phyloP scores from a whole-genome alignment of 257 asterid species.

The Forsythia suspensa region DNA sequence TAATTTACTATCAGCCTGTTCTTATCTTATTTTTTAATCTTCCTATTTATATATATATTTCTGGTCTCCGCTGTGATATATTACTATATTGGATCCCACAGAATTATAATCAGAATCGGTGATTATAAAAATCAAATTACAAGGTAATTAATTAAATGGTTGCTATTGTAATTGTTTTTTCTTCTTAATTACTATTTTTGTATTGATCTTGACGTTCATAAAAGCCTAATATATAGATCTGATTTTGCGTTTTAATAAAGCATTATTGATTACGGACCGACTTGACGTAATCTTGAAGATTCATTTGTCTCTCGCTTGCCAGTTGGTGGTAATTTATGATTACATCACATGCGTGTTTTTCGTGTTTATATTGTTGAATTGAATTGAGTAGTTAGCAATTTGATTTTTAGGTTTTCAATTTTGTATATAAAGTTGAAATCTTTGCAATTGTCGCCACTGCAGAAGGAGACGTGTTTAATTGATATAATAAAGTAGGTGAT shows the following conservation, averaged over 20 bases:
- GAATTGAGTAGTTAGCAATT: conserved; percentile 3
- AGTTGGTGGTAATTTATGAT: conserved; percentile 34
- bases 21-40: too few relatives aligned
- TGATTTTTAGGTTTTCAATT: conserved; percentile 8
- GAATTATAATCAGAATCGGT: neutral
- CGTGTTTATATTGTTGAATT: conserved; percentile 13
- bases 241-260: neutral
- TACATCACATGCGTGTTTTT: conserved; percentile 19
- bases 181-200: neutral
- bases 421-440: conserved; percentile 40
- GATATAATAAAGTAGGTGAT: conserved; percentile 27
- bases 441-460: conserved; percentile 17
- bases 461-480: conserved; percentile 23
- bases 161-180: too few relatives aligned
- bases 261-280: neutral
- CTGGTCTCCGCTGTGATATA: neutral
- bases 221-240: neutral
- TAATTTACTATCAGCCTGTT: too few relatives aligned
- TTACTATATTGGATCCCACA: too few relatives aligned
- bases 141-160: neutral
- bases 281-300: conserved; percentile 38
- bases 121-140: neutral
- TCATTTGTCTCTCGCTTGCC: conserved; percentile 35
- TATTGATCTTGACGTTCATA: neutral
- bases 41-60: neutral